Evolutionary conservation across 2,329 filamentous ascomycete species (phyloP).

Genomic region (Piedraia hortae): DNA sequence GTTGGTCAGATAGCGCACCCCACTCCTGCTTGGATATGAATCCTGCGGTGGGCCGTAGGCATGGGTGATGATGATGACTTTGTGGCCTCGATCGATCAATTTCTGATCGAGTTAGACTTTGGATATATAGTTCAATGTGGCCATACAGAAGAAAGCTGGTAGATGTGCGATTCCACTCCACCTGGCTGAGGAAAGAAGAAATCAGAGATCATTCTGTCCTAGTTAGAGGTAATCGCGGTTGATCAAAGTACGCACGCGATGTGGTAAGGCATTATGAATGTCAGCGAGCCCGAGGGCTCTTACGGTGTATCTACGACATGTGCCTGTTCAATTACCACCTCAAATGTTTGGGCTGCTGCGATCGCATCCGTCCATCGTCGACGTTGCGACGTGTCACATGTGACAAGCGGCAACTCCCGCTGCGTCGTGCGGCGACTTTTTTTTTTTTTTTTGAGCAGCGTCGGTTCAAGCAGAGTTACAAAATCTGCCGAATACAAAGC

Average conservation of each 20-base stretch:
- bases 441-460: no score
- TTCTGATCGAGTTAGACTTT: conserved; percentile 25
- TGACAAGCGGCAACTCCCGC: no score
- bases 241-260: conserved; percentile 27
- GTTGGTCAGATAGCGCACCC: conserved; percentile 85
- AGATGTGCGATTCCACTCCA: conserved; percentile 93
- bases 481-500: no score
- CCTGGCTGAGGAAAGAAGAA: conserved; percentile 96
- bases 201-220: conserved; percentile 68
- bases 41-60: conserved; percentile 36
- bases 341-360: no score
- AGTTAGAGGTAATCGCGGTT: conserved; percentile 1
- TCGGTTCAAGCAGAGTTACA: no score
- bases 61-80: conserved; percentile 93
- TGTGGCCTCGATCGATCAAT: conserved; percentile 89
- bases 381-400: no score
- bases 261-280: conserved; percentile 43
- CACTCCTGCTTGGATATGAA: conserved; percentile 31
- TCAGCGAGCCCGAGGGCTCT: no score
- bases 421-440: no score
- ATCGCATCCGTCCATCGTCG: no score
- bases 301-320: no score
- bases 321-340: no score
- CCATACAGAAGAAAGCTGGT: conserved; percentile 42
- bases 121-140: no score